Conservation (phyloP, 768 basidiomycete species). For the Rhodotorula paludigena region DNA sequence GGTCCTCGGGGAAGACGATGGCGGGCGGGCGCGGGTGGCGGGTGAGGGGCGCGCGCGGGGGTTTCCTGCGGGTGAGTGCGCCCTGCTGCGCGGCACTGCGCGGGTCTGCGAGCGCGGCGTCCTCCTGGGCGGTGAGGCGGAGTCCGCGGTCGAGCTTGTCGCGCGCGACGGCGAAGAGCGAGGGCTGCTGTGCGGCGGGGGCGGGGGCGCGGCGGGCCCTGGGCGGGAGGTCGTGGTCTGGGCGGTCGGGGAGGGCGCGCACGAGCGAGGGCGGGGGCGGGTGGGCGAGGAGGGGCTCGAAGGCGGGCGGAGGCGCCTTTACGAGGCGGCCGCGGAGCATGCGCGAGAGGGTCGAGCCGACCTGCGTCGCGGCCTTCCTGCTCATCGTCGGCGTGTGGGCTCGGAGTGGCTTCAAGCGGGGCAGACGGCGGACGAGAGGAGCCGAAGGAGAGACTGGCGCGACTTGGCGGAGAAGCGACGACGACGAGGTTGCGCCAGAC, state of each 20-base stretch:
- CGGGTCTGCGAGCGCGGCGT: not conserved
- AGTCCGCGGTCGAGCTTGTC: constrained; percentile 20
- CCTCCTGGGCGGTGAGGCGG: constrained; percentile 7
- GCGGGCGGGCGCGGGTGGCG: constrained; percentile 50
- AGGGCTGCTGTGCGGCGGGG: not conserved
- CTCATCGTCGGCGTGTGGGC: constrained; percentile 28
- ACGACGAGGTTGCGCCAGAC: too few relatives aligned
- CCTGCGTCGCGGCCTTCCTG: constrained; percentile 18
- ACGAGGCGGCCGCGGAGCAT: constrained; percentile 24
- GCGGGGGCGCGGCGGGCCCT: not conserved
- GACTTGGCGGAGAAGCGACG: too few relatives aligned
- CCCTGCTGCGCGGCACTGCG: not conserved
- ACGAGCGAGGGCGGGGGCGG: constrained; percentile 36
- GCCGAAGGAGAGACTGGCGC: too few relatives aligned
- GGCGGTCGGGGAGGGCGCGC: constrained; percentile 25
- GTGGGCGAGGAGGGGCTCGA: constrained; percentile 28
- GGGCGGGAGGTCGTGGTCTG: constrained; percentile 10
- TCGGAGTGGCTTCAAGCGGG: too few relatives aligned
- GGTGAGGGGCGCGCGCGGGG: constrained; percentile 14
- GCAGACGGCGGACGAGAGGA: too few relatives aligned
- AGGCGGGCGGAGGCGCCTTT: constrained; percentile 32
- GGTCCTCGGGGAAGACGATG: constrained; percentile 76
- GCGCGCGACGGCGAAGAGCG: constrained; percentile 7
- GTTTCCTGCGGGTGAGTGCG: constrained; percentile 8
- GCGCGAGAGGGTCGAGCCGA: constrained; percentile 16